phyloP scores from a whole-genome alignment of 2,329 filamentous ascomycete species.

The Esteya vermicola region DNA sequence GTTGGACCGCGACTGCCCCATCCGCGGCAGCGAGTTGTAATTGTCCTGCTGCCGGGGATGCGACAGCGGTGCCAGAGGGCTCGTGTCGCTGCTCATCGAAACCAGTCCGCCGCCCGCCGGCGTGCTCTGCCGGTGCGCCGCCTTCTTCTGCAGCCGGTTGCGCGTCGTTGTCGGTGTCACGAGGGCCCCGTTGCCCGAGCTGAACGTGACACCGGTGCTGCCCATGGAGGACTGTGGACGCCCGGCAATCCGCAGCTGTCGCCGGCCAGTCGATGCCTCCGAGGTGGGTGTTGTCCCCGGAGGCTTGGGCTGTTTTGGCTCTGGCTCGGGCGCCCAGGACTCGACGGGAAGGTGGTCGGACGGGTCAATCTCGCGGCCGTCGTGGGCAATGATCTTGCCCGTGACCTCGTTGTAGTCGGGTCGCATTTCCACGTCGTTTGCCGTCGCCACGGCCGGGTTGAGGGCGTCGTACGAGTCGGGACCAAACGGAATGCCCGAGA shows the following conservation, averaged over 20 bases:
- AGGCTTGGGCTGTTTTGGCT: constrained; percentile 38
- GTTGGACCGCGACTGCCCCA: constrained; percentile 30
- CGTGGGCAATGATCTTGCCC: constrained; percentile 61
- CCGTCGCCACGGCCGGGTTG: constrained; percentile 40
- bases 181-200: constrained; percentile 19
- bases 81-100: constrained; percentile 14
- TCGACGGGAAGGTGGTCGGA: constrained; percentile 68
- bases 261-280: constrained; percentile 25
- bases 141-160: constrained; percentile 53
- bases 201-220: constrained; percentile 15
- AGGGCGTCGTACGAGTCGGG: constrained; percentile 64
- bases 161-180: constrained; percentile 27
- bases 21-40: constrained; percentile 28
- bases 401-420: constrained; percentile 35
- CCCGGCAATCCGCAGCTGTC: constrained; percentile 33
- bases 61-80: constrained; percentile 38
- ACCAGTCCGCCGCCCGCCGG: no score
- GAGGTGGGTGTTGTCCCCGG: constrained; percentile 2
- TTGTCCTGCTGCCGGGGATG: constrained; percentile 33
- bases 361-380: constrained; percentile 65
- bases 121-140: constrained; percentile 26
- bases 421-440: constrained; percentile 18
- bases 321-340: constrained; percentile 64
- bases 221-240: constrained; percentile 24
- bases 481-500: constrained; percentile 54